These are phyloP conservation scores for Rubroboletus pulcherrimus DNA, from an alignment of 768 basidiomycete species.

Conservation along the genomic window DNA sequence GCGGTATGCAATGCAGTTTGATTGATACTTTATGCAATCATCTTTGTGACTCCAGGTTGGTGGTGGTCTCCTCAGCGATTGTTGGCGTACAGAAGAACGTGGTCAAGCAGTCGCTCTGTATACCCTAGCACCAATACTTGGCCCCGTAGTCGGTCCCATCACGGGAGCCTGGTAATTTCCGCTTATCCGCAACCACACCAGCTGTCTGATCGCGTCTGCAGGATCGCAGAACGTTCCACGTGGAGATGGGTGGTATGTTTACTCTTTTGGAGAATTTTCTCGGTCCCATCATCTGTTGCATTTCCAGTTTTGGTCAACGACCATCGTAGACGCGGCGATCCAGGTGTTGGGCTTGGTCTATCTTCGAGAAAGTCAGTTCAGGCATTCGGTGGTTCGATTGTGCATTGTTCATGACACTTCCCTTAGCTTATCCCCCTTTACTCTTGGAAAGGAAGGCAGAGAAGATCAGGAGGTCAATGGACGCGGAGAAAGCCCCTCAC, in stretches of 20 bases:
- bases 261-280: background rate
- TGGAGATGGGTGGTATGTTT: constrained; percentile 69
- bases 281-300: background rate
- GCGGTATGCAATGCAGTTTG: constrained; percentile 29
- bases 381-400: background rate
- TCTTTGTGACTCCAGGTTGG: constrained; percentile 41
- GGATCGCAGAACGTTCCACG: constrained; percentile 54
- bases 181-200: background rate
- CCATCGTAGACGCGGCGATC: constrained; percentile 50
- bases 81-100: constrained; percentile 59
- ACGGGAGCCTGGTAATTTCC: constrained; percentile 52
- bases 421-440: constrained; percentile 27
- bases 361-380: constrained; percentile 57
- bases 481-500: constrained; percentile 42
- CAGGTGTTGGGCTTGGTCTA: constrained; percentile 54
- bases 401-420: constrained; percentile 14
- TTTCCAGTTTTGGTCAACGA: constrained; percentile 62
- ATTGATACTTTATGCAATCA: background rate
- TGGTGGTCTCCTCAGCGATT: constrained; percentile 62
- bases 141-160: constrained; percentile 61
- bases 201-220: constrained; percentile 15
- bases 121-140: constrained; percentile 61
- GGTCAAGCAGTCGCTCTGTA: constrained; percentile 64
- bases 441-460: constrained; percentile 51
- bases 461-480: constrained; percentile 40